Percentiles rank a stretch among this genome's conserved stretches.
phyloP scores from a whole-genome alignment of 768 basidiomycete species.

The Xerocomellus amylosporus region DNA sequence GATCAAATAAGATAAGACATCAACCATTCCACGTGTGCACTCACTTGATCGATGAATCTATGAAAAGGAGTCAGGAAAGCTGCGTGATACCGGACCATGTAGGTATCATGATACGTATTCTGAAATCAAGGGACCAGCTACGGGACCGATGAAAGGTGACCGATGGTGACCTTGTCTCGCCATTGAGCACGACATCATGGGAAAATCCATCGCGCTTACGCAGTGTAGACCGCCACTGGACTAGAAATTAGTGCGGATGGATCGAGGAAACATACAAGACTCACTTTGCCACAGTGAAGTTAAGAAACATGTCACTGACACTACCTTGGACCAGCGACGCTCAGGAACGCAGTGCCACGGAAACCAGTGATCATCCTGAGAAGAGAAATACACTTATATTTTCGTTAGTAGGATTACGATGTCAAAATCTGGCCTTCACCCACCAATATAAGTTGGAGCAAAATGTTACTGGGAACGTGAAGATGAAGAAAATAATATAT shows the following conservation, averaged over 20 bases:
- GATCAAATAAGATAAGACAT: conserved; percentile 1
- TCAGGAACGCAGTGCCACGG: conserved; percentile 55
- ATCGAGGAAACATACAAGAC: conserved; percentile 19
- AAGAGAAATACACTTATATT: conserved; percentile 55
- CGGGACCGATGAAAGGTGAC: conserved; percentile 56
- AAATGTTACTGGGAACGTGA: conserved; percentile 76
- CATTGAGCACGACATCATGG: background rate
- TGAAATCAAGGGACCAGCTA: conserved; percentile 53
- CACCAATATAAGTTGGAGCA: conserved; percentile 61
- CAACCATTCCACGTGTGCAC: conserved; percentile 3
- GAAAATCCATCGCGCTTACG: conserved; percentile 22
- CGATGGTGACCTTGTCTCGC: conserved; percentile 44
- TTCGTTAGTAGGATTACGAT: background rate
- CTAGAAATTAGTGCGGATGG: conserved; percentile 26
- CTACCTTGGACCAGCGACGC: conserved; percentile 62
- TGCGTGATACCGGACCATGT: background rate
- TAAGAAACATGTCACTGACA: conserved; percentile 55
- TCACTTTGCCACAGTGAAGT: conserved; percentile 58
- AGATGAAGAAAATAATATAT: conserved; percentile 57
- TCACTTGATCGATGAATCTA: conserved; percentile 69
- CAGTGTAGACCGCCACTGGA: conserved; percentile 56
- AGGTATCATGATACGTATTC: conserved; percentile 42
- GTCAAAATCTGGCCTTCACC: background rate
- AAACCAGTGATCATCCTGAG: conserved; percentile 55
- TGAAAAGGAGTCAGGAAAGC: background rate